Percentiles rank a stretch among this genome's conserved stretches.
Evolutionary conservation across 2,329 filamentous ascomycete species (phyloP).

Genomic region (Penicillium sp.): DNA sequence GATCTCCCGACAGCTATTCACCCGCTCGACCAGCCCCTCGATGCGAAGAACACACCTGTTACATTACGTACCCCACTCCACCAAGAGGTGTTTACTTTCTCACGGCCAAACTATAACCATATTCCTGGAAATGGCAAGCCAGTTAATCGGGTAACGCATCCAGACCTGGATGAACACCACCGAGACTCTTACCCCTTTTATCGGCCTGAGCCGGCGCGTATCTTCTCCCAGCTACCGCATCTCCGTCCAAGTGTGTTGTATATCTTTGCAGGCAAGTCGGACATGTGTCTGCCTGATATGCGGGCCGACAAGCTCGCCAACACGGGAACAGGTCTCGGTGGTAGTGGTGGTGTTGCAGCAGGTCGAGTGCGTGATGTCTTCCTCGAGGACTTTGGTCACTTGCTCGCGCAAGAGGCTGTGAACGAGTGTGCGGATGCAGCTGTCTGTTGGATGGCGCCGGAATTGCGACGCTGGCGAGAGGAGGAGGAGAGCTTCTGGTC

Average conservation of each 20-base stretch:
- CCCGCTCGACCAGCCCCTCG: constrained; percentile 22
- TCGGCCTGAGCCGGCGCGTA: constrained; percentile 38
- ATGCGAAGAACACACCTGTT: constrained; percentile 46
- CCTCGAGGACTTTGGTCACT: constrained; percentile 65
- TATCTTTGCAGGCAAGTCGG: constrained; percentile 43
- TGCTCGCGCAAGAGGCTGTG: constrained; percentile 79
- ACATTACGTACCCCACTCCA: constrained; percentile 76
- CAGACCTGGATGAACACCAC: constrained; percentile 41
- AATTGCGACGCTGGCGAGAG: constrained; percentile 54
- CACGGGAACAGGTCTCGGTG: constrained; percentile 38
- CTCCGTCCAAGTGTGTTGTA: constrained; percentile 47
- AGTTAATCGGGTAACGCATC: constrained; percentile 42
- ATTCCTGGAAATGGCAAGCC: constrained; percentile 42
- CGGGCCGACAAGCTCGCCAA: constrained; percentile 42
- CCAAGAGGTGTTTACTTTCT: constrained; percentile 66
- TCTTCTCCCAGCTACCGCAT: constrained; percentile 40
- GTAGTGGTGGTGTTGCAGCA: constrained; percentile 54
- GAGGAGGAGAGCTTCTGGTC: constrained; percentile 55
- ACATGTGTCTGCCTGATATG: constrained; percentile 38
- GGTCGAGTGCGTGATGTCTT: constrained; percentile 65
- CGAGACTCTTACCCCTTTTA: constrained; percentile 41
- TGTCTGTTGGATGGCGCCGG: constrained; percentile 54
- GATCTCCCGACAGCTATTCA: constrained; percentile 59
- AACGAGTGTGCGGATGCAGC: constrained; percentile 59
- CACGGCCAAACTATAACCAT: constrained; percentile 55